Evolutionary conservation across 306 rosid species (phyloP), one percentile per base, ranked within the genome.

Genomic region (Dryas alaskensis): DNA sequence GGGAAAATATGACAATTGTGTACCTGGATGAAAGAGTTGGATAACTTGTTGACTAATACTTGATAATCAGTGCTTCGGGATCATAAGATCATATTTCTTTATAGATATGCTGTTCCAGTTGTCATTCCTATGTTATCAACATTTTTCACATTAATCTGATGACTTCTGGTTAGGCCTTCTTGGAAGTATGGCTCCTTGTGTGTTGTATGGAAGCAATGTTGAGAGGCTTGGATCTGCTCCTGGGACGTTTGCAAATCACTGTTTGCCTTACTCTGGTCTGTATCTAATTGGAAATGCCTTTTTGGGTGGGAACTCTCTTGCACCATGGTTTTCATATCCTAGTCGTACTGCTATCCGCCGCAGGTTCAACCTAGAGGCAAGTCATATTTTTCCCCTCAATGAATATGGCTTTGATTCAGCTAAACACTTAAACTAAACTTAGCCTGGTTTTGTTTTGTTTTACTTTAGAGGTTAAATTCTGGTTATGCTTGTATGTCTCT

Each of bases 171-270:
- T 70, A 95, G 99, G 99, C 76, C 90, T 90, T 88, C 86, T 95
- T 83, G 99, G 99, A 78, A 87, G 93, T 60, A 82, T 90, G 82
- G 96, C 98, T 83, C 99, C 99, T 61, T 95, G 99, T 83, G 89
- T 95, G 59, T 79, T 95, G 81, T 90, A 92, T 77, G 99, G 98
- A 79, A 89, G 87, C 87, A 95, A 90, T 81, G 96, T 74, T 3
- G 99, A 95, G 86, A 90, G 99, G 22, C 90, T 95, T 79, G 87
- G 73, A 73, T 71, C 95, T 59, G 50, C 81, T 58, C 81, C 92
- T 53, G 99, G 98, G 76, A 81, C 86, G 14, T 95, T 92, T 85
- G 85, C 86, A 10, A 87, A 79, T 76, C 92, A 88, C 59, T 95
- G 99, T 80, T 61, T 89, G 84, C 85, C 88, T 58, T 95, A 95